A percentile compares a stretch with the other conserved stretches of the same genome.
phyloP scores from a whole-genome alignment of 257 asterid genomes.

The Solanum medicagineum region DNA sequence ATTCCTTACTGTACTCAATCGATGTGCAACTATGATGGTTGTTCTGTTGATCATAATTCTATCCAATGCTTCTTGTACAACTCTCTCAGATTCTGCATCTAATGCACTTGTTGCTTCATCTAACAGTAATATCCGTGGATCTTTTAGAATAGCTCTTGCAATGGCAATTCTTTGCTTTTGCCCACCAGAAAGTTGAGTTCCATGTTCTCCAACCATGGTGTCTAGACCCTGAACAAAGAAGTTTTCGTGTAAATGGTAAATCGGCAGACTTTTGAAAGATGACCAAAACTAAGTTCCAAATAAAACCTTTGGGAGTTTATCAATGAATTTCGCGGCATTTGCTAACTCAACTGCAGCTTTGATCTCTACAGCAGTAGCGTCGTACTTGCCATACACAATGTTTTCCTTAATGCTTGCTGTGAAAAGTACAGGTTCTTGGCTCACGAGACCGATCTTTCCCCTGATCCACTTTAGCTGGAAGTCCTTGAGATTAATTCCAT shows the following conservation, averaged over 20 bases:
- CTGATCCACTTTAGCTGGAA: conserved; percentile 83
- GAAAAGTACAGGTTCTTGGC: conserved; percentile 81
- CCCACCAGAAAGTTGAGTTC: conserved; percentile 90
- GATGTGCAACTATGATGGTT: conserved; percentile 77
- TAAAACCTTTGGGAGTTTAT: conserved; percentile 62
- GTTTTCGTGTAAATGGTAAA: not conserved
- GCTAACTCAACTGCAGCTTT: conserved; percentile 57
- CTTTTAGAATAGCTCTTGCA: conserved; percentile 71
- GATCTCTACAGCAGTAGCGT: conserved; percentile 57
- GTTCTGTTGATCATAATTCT: conserved; percentile 74
- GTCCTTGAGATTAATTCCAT: conserved; percentile 55
- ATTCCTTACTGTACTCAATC: conserved; percentile 65
- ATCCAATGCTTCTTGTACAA: conserved; percentile 79
- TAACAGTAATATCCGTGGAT: conserved; percentile 63
- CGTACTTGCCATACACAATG: conserved; percentile 57
- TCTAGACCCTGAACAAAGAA: conserved; percentile 42
- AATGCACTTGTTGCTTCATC: conserved; percentile 90
- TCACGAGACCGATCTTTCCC: conserved; percentile 67
- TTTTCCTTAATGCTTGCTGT: conserved; percentile 67
- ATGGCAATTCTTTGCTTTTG: conserved; percentile 86
- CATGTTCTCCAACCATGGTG: conserved; percentile 76
- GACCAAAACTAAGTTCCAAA: not conserved
- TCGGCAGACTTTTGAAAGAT: not conserved
- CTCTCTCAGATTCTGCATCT: conserved; percentile 81
- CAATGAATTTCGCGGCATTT: conserved; percentile 68